phyloP scores from a whole-genome alignment of 2,329 filamentous ascomycete species.

The Peltaster fructicola region DNA sequence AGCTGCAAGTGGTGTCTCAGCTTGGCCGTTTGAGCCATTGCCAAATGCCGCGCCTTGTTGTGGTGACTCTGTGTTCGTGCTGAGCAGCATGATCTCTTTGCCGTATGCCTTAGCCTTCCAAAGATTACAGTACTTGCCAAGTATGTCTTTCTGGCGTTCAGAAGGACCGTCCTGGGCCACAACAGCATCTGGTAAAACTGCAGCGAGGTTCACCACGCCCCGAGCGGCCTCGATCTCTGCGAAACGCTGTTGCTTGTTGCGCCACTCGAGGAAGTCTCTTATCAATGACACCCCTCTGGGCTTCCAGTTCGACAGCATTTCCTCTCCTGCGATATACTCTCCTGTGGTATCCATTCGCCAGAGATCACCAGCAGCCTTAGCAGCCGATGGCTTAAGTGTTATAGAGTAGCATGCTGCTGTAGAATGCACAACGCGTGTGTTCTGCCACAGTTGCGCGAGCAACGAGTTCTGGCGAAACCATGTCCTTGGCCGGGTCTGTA shows the following conservation, averaged over 20 bases:
- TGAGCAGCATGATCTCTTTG: constrained; percentile 28
- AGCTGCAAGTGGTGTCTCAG: constrained; percentile 38
- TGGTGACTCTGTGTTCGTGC: constrained; percentile 47
- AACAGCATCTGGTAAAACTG: constrained; percentile 25
- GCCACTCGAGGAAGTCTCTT: constrained; percentile 64
- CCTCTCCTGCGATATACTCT: constrained; percentile 92
- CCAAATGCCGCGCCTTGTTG: constrained; percentile 37
- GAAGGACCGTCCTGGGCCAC: constrained; percentile 6
- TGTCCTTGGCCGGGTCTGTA: constrained; percentile 68
- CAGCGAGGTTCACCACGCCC: constrained; percentile 32
- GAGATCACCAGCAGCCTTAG: constrained; percentile 79
- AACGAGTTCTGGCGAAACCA: constrained; percentile 77
- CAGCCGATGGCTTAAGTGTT: constrained; percentile 68
- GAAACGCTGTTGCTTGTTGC: constrained; percentile 54
- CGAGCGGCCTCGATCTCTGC: constrained; percentile 66
- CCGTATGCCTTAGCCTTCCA: constrained; percentile 37
- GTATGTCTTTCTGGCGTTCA: constrained; percentile 23
- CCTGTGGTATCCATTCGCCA: constrained; percentile 94
- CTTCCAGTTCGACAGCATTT: constrained; percentile 66
- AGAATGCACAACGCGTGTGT: constrained; percentile 69
- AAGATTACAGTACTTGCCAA: constrained; percentile 41
- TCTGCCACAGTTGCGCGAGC: constrained; percentile 74
- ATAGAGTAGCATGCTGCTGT: constrained; percentile 75
- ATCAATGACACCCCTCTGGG: constrained; percentile 81
- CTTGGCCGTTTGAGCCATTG: constrained; percentile 10